A percentile compares a stretch with the other conserved stretches of the same genome.
These are phyloP conservation scores for Talaromyces sp. DNA, from an alignment of 2,329 filamentous ascomycete genomes.

Conservation along the genomic window DNA sequence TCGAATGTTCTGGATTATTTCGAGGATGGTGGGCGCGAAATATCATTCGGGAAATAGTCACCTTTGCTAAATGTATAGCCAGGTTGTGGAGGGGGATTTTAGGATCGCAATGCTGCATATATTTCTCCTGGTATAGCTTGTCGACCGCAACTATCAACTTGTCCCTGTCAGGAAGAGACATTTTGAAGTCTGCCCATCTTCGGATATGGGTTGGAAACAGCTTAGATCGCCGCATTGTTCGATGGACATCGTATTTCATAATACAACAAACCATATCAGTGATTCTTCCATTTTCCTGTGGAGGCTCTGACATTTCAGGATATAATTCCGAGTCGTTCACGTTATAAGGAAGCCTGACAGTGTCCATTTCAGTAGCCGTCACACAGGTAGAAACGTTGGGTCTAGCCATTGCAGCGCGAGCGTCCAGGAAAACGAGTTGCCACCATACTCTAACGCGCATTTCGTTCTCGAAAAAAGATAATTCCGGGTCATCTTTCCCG, in stretches of 20 bases:
- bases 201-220: neutral
- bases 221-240: neutral
- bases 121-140: constrained; percentile 7
- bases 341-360: constrained; percentile 12
- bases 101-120: constrained; percentile 9
- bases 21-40: constrained; percentile 11
- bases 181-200: neutral
- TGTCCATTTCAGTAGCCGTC: neutral
- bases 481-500: constrained; percentile 18
- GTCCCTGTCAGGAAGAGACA: constrained; percentile 5
- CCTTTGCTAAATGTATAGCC: constrained; percentile 7
- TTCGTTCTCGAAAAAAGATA: constrained; percentile 27
- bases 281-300: constrained; percentile 11
- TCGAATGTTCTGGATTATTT: constrained; percentile 5
- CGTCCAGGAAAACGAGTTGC: constrained; percentile 12
- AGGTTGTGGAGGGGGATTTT: constrained; percentile 10
- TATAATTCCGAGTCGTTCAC: constrained; percentile 16
- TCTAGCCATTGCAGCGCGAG: constrained; percentile 1
- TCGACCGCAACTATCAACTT: constrained; percentile 6
- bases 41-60: constrained; percentile 7
- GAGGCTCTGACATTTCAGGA: constrained; percentile 15
- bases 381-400: neutral
- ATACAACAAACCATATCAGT: constrained; percentile 24
- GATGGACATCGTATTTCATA: constrained; percentile 3
- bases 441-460: constrained; percentile 29